Evolutionary conservation across 108 stramenopile species (phyloP).

Genomic region (Pseudonitzschia multistriata): DNA sequence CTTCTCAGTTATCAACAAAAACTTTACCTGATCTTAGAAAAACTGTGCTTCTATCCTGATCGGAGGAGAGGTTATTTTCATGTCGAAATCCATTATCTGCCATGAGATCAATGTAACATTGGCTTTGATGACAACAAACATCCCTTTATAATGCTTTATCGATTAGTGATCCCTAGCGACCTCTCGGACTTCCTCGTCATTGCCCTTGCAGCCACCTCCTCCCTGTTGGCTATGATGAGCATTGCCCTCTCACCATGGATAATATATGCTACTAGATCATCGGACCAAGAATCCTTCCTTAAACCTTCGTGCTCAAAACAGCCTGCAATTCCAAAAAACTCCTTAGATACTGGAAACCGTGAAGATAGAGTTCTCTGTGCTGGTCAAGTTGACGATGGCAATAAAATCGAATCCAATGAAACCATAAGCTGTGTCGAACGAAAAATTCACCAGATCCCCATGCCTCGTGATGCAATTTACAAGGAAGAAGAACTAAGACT

Average conservation of each 20-base stretch:
- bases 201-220: not conserved
- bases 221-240: not conserved
- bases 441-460: not conserved
- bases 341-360: not conserved
- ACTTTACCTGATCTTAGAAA: too few relatives aligned
- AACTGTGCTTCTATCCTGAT: too few relatives aligned
- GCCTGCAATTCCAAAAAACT: not conserved
- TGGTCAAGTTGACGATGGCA: not conserved
- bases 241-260: not conserved
- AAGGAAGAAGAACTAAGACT: not conserved
- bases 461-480: not conserved
- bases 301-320: not conserved
- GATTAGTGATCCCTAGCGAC: not conserved
- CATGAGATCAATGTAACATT: too few relatives aligned
- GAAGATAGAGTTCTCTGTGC: not conserved
- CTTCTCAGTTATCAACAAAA: too few relatives aligned
- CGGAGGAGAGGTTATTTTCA: too few relatives aligned
- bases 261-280: not conserved
- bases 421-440: not conserved
- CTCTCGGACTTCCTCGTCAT: not conserved
- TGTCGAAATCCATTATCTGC: too few relatives aligned
- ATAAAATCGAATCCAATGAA: not conserved
- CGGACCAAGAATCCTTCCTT: not conserved
- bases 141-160: not conserved
- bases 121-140: too few relatives aligned